Percentiles rank a stretch among this genome's conserved stretches.
Conservation (phyloP, 768 basidiomycete species). For the Lyophyllum atratum region DNA sequence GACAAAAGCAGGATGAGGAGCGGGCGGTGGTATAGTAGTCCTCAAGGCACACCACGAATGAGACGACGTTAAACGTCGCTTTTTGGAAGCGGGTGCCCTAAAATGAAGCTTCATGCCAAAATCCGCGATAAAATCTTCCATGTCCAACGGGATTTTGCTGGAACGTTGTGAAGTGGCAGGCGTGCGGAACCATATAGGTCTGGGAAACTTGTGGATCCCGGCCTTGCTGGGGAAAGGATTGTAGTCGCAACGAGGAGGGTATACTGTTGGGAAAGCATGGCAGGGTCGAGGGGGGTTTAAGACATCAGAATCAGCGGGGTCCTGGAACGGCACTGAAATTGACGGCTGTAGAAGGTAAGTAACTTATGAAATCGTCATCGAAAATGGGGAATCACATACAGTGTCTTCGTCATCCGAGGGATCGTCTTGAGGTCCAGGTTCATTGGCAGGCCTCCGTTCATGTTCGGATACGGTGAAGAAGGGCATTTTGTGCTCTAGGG, state of each 20-base stretch:
- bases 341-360: not conserved
- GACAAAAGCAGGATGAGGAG: constrained; percentile 29
- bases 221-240: constrained; percentile 13
- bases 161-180: constrained; percentile 11
- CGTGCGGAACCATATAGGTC: constrained; percentile 32
- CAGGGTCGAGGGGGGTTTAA: constrained; percentile 6
- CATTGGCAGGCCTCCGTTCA: constrained; percentile 11
- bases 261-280: constrained; percentile 29
- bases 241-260: constrained; percentile 10
- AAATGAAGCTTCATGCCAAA: constrained; percentile 15
- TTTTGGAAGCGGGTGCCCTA: not conserved
- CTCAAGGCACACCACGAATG: constrained; percentile 23
- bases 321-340: not conserved
- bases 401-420: constrained; percentile 5
- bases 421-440: constrained; percentile 8
- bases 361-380: not conserved
- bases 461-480: constrained; percentile 23
- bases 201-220: constrained; percentile 23
- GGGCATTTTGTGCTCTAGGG: constrained; percentile 25
- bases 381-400: not conserved
- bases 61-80: not conserved
- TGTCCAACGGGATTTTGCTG: not conserved
- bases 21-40: constrained; percentile 20
- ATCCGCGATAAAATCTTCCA: constrained; percentile 6
- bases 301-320: not conserved